Conservation (phyloP, 2,329 filamentous ascomycete genomes). For the Aspergillus luchuensis region DNA sequence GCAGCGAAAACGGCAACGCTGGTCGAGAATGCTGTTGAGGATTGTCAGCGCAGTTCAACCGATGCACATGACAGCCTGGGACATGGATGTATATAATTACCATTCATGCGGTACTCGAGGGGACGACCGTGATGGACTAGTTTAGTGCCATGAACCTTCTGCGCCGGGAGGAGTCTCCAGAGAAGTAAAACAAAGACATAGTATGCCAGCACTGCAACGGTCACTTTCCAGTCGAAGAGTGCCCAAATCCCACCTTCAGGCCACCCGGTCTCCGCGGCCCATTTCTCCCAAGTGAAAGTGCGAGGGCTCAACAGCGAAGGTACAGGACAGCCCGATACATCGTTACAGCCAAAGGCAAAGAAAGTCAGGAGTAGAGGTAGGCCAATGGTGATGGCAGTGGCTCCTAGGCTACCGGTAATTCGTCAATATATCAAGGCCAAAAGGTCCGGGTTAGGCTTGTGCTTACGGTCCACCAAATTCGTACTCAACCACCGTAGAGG, state of each 20-base stretch:
- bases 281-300: slow-evolving; percentile 65
- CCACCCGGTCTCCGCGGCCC: slow-evolving; percentile 80
- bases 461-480: slow-evolving; percentile 47
- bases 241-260: slow-evolving; percentile 67
- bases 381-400: slow-evolving; percentile 71
- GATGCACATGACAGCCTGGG: background rate
- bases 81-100: slow-evolving; percentile 43
- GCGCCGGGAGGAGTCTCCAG: slow-evolving; percentile 72
- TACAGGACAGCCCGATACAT: slow-evolving; percentile 82
- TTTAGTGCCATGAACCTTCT: slow-evolving; percentile 67
- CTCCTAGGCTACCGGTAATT: slow-evolving; percentile 63
- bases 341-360: slow-evolving; percentile 84
- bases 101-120: slow-evolving; percentile 77
- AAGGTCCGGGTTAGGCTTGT: slow-evolving; percentile 9
- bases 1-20: slow-evolving; percentile 67
- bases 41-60: background rate
- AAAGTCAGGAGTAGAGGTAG: slow-evolving; percentile 76
- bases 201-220: slow-evolving; percentile 69
- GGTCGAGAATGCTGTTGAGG: slow-evolving; percentile 66
- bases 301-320: slow-evolving; percentile 73
- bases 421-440: background rate
- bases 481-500: slow-evolving; percentile 25
- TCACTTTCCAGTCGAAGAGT: slow-evolving; percentile 53
- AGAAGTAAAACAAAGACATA: slow-evolving; percentile 72
- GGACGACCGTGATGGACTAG: slow-evolving; percentile 65